Evolutionary conservation across 306 rosid genomes (phyloP).

Genomic region (Oxytropis ochrocephala): DNA sequence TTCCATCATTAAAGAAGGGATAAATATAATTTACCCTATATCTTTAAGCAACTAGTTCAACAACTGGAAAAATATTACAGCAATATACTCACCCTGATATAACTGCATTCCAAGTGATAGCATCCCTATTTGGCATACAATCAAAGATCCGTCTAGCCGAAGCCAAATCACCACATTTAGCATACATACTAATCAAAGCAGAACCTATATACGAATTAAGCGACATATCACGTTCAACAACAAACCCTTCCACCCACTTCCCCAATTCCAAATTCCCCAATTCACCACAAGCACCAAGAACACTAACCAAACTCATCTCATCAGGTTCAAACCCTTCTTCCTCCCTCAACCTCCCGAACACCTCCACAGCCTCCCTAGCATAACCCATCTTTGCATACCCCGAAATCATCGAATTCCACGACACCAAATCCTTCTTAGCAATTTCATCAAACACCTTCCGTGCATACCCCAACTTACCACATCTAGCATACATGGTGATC

Average conservation of each 20-base stretch:
- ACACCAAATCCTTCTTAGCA: conserved; percentile 51
- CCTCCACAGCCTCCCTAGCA: conserved; percentile 51
- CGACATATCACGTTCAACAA: conserved; percentile 33
- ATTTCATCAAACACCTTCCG: conserved; percentile 83
- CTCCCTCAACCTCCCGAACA: conserved; percentile 56
- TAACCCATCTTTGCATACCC: conserved; percentile 69
- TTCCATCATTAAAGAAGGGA: background rate
- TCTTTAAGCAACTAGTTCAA: background rate
- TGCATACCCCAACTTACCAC: conserved; percentile 40
- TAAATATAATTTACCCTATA: background rate
- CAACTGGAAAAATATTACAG: background rate
- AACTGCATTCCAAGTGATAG: conserved; percentile 81
- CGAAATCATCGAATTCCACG: conserved; percentile 84
- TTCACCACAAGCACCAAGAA: conserved; percentile 81
- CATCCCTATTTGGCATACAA: conserved; percentile 47
- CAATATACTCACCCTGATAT: conserved; percentile 59
- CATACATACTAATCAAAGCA: conserved; percentile 73
- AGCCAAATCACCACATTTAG: conserved; percentile 67
- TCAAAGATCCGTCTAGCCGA: conserved; percentile 76
- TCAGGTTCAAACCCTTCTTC: conserved; percentile 56
- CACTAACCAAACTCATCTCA: conserved; percentile 72
- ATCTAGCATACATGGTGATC: conserved; percentile 63
- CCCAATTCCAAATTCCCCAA: conserved; percentile 67
- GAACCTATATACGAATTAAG: conserved; percentile 70
- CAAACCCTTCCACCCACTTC: conserved; percentile 68